Evolutionary conservation across 2,329 filamentous ascomycete genomes (phyloP), one percentile per base, ranked within the genome.

Genomic region (Pyrenophora seminiperda): DNA sequence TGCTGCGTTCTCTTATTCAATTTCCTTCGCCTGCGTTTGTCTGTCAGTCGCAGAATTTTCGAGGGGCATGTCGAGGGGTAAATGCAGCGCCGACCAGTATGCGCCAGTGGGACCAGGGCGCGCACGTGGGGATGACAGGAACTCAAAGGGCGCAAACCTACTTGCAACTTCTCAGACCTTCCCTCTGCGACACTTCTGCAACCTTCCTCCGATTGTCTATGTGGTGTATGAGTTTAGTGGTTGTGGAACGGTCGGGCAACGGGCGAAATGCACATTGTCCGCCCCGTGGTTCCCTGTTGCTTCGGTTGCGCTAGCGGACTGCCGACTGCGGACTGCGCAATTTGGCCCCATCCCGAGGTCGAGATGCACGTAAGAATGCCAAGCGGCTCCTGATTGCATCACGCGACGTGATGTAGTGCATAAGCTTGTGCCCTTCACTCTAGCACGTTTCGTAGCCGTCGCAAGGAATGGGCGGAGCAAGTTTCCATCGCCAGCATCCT

Each of bases 171-270:
- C 68, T 67, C 71, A 68, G 53, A 61, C 69, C 70, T 70, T 72
- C 72, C 72, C 71, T 73, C 73, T 68, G 68, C 72, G 52, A 69
- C 70, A 62, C 70, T 65, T 64, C 70, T 70, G 62, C 71, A 61
- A 65, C 71, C 70, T 59, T 72, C 71, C 68, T 71, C 68, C 68
- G 56, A 57, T 36, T 27, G 36, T 50, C 29, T 42, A 37, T 47
- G 56, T 56, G 59, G 50, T 51, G 55, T 60, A 56, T 56, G 54
- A 59, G 58, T 58, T 59, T 58, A 55, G 41, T 44, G 58, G 42
- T 52, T 54, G 50, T 36, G 53, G 54, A 54, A 58, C 53, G 54
- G 47, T 43, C 56, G 61, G 58, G 56, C 51, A 44, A 45, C 58
- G 48, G 59, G 57, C 56, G 60, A 58, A 67, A 65, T 61, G 61